phyloP scores from a whole-genome alignment of 345 rosid genomes.

The Luvunga scandens region DNA sequence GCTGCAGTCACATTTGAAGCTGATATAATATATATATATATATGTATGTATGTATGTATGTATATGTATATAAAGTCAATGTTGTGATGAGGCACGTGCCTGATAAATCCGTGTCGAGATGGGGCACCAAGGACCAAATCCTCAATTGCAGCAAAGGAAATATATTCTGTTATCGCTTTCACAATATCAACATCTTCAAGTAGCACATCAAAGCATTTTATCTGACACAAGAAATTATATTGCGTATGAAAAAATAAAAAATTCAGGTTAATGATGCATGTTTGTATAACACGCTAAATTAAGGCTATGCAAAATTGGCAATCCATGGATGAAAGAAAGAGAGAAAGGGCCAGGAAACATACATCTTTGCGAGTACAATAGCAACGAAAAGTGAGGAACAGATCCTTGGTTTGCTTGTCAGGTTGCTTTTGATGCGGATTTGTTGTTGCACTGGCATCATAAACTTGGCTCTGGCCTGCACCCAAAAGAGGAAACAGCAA shows the following conservation, averaged over 20 bases:
- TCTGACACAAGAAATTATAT: conserved; percentile 30
- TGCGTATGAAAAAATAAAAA: not conserved
- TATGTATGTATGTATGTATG: no score
- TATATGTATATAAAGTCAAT: not conserved
- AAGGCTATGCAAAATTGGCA: not conserved
- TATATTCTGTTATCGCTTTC: conserved; percentile 70
- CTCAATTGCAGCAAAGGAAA: conserved; percentile 66
- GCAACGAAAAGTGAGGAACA: conserved; percentile 81
- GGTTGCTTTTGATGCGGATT: conserved; percentile 28
- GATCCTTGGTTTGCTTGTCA: conserved; percentile 51
- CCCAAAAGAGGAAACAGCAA: not conserved
- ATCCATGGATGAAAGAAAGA: not conserved
- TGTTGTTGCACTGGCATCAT: conserved; percentile 7
- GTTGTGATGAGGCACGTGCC: conserved; percentile 26
- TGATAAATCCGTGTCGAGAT: conserved; percentile 62
- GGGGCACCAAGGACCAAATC: conserved; percentile 83
- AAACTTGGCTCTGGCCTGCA: conserved; percentile 23
- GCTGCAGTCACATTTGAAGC: not conserved
- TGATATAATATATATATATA: no score
- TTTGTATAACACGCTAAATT: not conserved
- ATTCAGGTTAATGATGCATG: not conserved
- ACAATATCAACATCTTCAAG: conserved; percentile 65
- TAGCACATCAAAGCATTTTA: conserved; percentile 56
- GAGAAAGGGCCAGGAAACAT: not conserved
- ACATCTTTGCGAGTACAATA: conserved; percentile 89